Percentiles rank a stretch among this genome's conserved stretches.
These are phyloP conservation scores for Sporothrix brasiliensis DNA, from an alignment of 2,329 filamentous ascomycete genomes.

Conservation along the genomic window DNA sequence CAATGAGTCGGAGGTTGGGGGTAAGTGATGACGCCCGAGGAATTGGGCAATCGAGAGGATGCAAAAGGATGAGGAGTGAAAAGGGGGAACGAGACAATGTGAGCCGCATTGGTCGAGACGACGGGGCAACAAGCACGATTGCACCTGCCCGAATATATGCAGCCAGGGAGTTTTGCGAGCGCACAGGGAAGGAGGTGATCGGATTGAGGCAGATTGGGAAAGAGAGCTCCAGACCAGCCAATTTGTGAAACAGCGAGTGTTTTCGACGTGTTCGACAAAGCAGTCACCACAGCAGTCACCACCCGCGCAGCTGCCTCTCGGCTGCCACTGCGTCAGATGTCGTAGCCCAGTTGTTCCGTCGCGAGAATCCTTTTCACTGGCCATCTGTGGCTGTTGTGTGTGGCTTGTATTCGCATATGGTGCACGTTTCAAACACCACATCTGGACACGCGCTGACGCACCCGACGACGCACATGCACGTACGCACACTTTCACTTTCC, in stretches of 20 bases:
- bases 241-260: slow-evolving; percentile 22
- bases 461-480: neutral
- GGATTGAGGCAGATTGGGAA: slow-evolving; percentile 10
- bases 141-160: neutral
- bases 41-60: neutral
- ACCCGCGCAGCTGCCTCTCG: neutral
- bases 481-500: neutral
- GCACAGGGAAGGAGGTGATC: slow-evolving; percentile 8
- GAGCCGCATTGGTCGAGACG: neutral
- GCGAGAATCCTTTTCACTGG: neutral
- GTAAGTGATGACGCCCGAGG: neutral
- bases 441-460: neutral
- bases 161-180: neutral
- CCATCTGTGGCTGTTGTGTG: slow-evolving; percentile 20
- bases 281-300: neutral
- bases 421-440: neutral
- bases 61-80: neutral
- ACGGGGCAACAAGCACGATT: neutral
- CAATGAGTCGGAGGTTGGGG: neutral
- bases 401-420: slow-evolving; percentile 7
- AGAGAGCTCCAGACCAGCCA: slow-evolving; percentile 6
- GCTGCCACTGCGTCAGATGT: slow-evolving; percentile 1
- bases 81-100: neutral
- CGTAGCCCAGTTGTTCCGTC: neutral
- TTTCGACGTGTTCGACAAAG: slow-evolving; percentile 5